A percentile compares a stretch with the other conserved stretches of the same genome.
These are phyloP conservation scores for Beauveria sp. DNA, from an alignment of 2,329 filamentous ascomycete genomes.

Conservation along the genomic window DNA sequence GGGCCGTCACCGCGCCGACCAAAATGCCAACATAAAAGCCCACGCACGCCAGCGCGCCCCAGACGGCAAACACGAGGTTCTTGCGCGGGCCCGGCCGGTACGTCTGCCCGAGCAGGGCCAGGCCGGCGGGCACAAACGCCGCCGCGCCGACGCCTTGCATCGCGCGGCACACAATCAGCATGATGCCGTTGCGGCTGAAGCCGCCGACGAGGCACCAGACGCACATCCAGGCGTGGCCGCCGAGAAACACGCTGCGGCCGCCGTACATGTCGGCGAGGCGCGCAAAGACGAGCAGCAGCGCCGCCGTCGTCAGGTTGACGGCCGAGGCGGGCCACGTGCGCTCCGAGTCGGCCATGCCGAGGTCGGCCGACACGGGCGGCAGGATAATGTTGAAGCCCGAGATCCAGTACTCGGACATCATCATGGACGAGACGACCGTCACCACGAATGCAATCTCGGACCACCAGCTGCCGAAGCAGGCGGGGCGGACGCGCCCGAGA, in stretches of 20 bases:
- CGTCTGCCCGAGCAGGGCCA: constrained; percentile 62
- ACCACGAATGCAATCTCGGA: constrained; percentile 57
- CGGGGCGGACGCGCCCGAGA: constrained; percentile 55
- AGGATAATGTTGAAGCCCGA: constrained; percentile 70
- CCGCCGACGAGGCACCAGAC: constrained; percentile 63
- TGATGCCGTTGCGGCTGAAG: constrained; percentile 58
- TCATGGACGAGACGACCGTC: constrained; percentile 54
- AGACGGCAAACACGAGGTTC: constrained; percentile 56
- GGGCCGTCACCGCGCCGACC: constrained; percentile 53
- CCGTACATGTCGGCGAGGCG: constrained; percentile 56
- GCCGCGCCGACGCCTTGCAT: constrained; percentile 67
- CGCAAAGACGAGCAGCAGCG: constrained; percentile 56
- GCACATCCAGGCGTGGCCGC: constrained; percentile 55
- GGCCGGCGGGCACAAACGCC: constrained; percentile 58
- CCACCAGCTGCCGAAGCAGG: constrained; percentile 42
- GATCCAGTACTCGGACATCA: constrained; percentile 65
- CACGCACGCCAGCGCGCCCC: constrained; percentile 49
- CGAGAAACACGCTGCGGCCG: constrained; percentile 51
- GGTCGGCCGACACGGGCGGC: constrained; percentile 52
- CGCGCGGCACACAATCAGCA: constrained; percentile 68
- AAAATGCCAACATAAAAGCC: constrained; percentile 62
- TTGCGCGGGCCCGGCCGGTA: constrained; percentile 67
- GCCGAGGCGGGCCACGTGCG: constrained; percentile 59
- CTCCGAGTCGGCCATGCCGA: constrained; percentile 55
- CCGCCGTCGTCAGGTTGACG: constrained; percentile 49